These are phyloP conservation scores for Saccharum hybrid DNA, from an alignment of 202 grass and related monocot genomes.

Conservation along the genomic window DNA sequence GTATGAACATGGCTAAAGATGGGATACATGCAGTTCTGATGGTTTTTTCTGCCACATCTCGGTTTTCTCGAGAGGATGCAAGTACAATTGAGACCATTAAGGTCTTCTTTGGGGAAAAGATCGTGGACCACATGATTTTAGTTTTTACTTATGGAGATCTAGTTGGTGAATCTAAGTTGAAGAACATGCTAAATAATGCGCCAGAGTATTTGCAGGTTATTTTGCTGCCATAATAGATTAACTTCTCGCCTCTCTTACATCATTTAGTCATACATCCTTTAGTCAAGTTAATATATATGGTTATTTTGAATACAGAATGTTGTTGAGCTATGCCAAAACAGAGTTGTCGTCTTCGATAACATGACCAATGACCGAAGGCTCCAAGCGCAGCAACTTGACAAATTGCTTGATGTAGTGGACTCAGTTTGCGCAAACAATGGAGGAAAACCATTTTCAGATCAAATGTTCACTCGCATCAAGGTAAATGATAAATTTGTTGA, in stretches of 20 bases:
- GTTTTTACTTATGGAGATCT: conserved; percentile 95
- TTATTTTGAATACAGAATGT: conserved; percentile 57
- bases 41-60: conserved; percentile 83
- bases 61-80: conserved; percentile 78
- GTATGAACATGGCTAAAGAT: conserved; percentile 96
- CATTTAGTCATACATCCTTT: background rate
- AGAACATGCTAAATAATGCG: conserved; percentile 49
- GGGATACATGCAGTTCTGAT: conserved; percentile 91
- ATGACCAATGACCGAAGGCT: conserved; percentile 56
- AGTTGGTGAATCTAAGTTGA: conserved; percentile 61
- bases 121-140: conserved; percentile 85
- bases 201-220: conserved; percentile 57
- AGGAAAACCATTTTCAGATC: conserved; percentile 84
- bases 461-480: conserved; percentile 83
- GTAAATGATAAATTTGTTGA: conserved; percentile 36
- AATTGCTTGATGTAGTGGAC: conserved; percentile 64
- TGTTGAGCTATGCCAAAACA: conserved; percentile 77
- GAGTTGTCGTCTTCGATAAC: conserved; percentile 92
- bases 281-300: conserved; percentile 3
- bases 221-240: background rate
- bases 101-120: conserved; percentile 90
- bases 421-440: conserved; percentile 67
- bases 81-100: conserved; percentile 80
- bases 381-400: conserved; percentile 63
- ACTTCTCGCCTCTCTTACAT: background rate